These are phyloP conservation scores for Paecilomyces dactylethromorphus DNA, from an alignment of 2,329 filamentous ascomycete genomes.

Conservation along the genomic window DNA sequence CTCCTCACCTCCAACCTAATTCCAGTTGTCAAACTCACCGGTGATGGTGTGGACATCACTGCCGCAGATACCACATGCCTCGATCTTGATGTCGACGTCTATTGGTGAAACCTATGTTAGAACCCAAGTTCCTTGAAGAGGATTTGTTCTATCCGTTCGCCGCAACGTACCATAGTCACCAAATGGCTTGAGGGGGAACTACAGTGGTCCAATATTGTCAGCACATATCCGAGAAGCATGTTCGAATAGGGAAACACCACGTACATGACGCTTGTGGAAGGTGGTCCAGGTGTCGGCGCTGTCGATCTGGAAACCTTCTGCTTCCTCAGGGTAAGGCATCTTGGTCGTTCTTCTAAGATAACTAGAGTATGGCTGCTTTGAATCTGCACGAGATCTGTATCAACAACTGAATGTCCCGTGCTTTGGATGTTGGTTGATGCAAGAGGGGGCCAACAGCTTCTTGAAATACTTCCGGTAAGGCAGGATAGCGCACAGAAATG, in stretches of 20 bases:
- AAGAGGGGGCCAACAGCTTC: background rate
- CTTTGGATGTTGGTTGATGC: background rate
- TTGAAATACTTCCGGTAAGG: background rate
- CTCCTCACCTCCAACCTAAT: background rate
- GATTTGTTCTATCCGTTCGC: background rate
- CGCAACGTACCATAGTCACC: slow-evolving; percentile 54
- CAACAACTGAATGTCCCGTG: background rate
- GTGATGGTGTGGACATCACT: slow-evolving; percentile 66
- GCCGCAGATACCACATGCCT: slow-evolving; percentile 70
- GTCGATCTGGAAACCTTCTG: slow-evolving; percentile 45
- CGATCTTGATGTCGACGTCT: slow-evolving; percentile 82
- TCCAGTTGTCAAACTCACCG: slow-evolving; percentile 14
- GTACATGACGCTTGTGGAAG: slow-evolving; percentile 52
- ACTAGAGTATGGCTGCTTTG: background rate
- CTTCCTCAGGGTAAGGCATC: slow-evolving; percentile 42
- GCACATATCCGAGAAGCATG: background rate
- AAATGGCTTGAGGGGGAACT: slow-evolving; percentile 80
- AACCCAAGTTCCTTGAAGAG: background rate
- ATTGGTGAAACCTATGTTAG: background rate
- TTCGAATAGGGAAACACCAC: slow-evolving; percentile 6
- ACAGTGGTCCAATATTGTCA: slow-evolving; percentile 7
- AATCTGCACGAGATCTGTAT: background rate
- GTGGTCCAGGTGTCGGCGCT: slow-evolving; percentile 60
- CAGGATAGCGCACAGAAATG: background rate
- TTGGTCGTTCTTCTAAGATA: slow-evolving; percentile 8